Percentiles rank a stretch among this genome's conserved stretches.
phyloP scores from a whole-genome alignment of 1,284 basidiomycete species.

The Apiotrichum gamsii region DNA sequence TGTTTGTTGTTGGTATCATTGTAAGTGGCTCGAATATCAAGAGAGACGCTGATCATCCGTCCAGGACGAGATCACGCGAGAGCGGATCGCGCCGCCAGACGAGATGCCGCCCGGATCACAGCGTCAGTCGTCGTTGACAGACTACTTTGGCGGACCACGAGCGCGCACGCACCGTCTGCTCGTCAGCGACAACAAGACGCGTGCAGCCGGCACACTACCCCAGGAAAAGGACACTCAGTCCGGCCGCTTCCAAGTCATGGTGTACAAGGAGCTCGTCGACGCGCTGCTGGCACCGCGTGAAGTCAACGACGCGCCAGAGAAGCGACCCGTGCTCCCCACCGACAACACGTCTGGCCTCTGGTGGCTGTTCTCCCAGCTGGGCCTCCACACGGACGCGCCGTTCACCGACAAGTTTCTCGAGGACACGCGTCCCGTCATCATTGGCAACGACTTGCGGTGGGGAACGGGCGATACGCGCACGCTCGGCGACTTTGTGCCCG shows the following conservation, averaged over 20 bases:
- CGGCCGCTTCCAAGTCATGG: constrained; percentile 73
- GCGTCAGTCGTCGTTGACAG: constrained; percentile 11
- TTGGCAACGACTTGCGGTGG: constrained; percentile 35
- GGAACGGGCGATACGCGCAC: constrained; percentile 24
- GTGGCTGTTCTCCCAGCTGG: constrained; percentile 52
- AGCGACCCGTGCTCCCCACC: constrained; percentile 1
- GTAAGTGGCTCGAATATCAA: constrained; percentile 50
- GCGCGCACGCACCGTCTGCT: constrained; percentile 47
- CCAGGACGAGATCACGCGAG: constrained; percentile 54
- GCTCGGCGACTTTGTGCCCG: constrained; percentile 31
- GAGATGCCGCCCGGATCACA: constrained; percentile 22
- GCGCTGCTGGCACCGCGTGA: constrained; percentile 28
- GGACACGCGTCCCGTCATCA: constrained; percentile 51
- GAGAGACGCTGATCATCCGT: too few species aligned
- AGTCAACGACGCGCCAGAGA: neutral
- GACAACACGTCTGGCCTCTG: neutral
- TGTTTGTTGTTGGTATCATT: constrained; percentile 60
- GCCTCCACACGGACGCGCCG: constrained; percentile 49
- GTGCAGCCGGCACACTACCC: constrained; percentile 56
- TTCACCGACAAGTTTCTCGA: constrained; percentile 58
- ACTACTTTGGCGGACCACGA: constrained; percentile 18
- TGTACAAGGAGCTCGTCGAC: constrained; percentile 68
- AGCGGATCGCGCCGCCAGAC: constrained; percentile 20
- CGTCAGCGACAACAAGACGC: constrained; percentile 71
- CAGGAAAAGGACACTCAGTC: constrained; percentile 57